Percentiles rank a stretch among this genome's conserved stretches.
phyloP scores from a whole-genome alignment of 192 early-diverging fungal species.

The Gryganskiella cystojenkinii region DNA sequence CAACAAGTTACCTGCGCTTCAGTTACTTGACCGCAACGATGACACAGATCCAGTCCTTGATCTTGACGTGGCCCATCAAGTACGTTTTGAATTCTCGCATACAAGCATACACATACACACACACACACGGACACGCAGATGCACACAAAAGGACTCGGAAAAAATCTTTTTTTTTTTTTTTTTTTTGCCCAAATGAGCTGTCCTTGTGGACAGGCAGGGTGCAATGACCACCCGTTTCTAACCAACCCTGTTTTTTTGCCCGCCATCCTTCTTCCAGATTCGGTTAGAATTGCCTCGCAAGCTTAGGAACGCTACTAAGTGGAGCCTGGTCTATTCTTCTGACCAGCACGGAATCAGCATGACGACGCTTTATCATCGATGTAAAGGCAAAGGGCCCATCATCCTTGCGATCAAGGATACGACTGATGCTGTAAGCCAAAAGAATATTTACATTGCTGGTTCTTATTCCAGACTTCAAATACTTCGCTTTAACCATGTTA shows the following conservation, averaged over 20 bases:
- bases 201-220: no score
- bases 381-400: slow-evolving; percentile 73
- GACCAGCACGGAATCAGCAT: slow-evolving; percentile 95
- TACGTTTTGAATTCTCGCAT: slow-evolving; percentile 41
- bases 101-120: no score
- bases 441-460: no score
- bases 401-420: slow-evolving; percentile 77
- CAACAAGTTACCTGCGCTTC: slow-evolving; percentile 41
- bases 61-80: slow-evolving; percentile 57
- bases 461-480: no score
- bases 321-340: slow-evolving; percentile 89
- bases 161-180: slow-evolving; percentile 2
- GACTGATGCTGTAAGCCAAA: slow-evolving; percentile 55
- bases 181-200: neutral
- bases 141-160: no score
- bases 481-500: no score
- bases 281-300: slow-evolving; percentile 82
- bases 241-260: neutral
- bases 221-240: neutral
- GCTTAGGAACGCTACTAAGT: slow-evolving; percentile 76
- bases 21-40: slow-evolving; percentile 51
- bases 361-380: slow-evolving; percentile 78
- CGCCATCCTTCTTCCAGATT: slow-evolving; percentile 74
- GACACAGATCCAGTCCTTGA: slow-evolving; percentile 61
- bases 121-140: no score